Base-by-base conservation (phyloP, 2,329 filamentous ascomycete genomes). In the Paraphoma chrysanthemicola region DNA sequence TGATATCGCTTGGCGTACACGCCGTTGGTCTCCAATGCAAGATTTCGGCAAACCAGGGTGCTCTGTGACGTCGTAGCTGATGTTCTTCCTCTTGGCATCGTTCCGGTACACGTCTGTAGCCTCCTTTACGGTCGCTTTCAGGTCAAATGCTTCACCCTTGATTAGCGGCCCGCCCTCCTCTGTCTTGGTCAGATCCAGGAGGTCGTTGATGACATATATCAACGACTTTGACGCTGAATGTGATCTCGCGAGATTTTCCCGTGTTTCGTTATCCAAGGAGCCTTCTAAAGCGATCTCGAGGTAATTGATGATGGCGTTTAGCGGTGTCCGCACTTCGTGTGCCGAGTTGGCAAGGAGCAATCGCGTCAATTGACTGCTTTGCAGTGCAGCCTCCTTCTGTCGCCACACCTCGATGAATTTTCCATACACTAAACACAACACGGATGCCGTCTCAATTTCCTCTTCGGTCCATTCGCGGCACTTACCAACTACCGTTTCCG, bases 301-400 rank as follows among this genome's bases (percentile, higher is more conserved):
- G 64, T 96, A 97, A 67, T 97, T 97, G 76, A 97, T 96, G 68
- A 97, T 96, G 14, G 93, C 93, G 69, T 97, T 97, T 2, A 97
- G 79, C 0, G 93, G 93, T 0, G 93, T 97, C 48, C 93, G 88
- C 8, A 97, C 92, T 79, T 97, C 93, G 62, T 97, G 93, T 0
- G 93, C 93, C 0, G 92, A 96, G 63, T 97, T 96, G 4, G 92
- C 91, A 18, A 97, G 81, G 1, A 97, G 78, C 4, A 97, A 77
- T 45, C 87, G 83, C 0, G 92, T 96, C 2, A 97, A 81, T 57
- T 93, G 90, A 64, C 90, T 96, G 70, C 82, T 94, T 66, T 96
- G 90, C 56, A 96, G 72, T 0, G 91, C 91, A 1, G 88, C 89
- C 73, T 97, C 93, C 64, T 96, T 96, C 71, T 96, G 91, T 53